Evolutionary conservation across 176 grass and related monocot genomes (phyloP).

Genomic region (Rhipidocladum racemiflorum): DNA sequence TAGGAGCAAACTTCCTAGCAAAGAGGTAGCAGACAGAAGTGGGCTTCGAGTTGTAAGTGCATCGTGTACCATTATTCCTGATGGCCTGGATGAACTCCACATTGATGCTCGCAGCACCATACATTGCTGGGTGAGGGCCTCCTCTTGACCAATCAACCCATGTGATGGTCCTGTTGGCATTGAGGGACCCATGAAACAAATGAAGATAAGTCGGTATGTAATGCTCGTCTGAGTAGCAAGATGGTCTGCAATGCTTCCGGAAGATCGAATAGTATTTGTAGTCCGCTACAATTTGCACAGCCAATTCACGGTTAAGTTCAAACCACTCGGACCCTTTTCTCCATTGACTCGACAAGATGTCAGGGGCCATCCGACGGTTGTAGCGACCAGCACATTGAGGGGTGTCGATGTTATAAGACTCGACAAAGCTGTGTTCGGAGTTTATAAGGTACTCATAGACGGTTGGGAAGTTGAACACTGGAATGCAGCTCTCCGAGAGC

Average conservation of each 20-base stretch:
- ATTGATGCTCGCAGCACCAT: conserved; percentile 54
- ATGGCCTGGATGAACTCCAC: conserved; percentile 64
- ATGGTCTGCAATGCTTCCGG: conserved; percentile 69
- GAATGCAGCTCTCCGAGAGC: conserved; percentile 81
- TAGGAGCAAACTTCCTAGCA: conserved; percentile 82
- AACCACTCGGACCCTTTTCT: conserved; percentile 90
- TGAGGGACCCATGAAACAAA: conserved; percentile 64
- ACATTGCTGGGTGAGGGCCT: conserved; percentile 75
- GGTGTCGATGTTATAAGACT: conserved; percentile 66
- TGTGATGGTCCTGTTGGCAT: conserved; percentile 72
- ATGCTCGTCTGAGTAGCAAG: conserved; percentile 79
- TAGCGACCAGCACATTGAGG: conserved; percentile 64
- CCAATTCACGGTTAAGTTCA: conserved; percentile 68
- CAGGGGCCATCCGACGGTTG: conserved; percentile 76
- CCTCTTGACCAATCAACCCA: conserved; percentile 96
- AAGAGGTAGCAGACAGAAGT: conserved; percentile 74
- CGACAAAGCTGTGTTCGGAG: conserved; percentile 60
- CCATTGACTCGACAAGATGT: conserved; percentile 57
- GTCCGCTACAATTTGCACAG: conserved; percentile 55
- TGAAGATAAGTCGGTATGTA: conserved; percentile 85
- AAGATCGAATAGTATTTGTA: conserved; percentile 71
- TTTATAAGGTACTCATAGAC: conserved; percentile 77
- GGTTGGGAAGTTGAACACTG: conserved; percentile 68
- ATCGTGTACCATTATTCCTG: conserved; percentile 67
- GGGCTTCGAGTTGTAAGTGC: conserved; percentile 61